A percentile compares a stretch with the other conserved stretches of the same genome.
Conservation (phyloP, 164 flowering plant species). For the Macadamia tetraphylla region DNA sequence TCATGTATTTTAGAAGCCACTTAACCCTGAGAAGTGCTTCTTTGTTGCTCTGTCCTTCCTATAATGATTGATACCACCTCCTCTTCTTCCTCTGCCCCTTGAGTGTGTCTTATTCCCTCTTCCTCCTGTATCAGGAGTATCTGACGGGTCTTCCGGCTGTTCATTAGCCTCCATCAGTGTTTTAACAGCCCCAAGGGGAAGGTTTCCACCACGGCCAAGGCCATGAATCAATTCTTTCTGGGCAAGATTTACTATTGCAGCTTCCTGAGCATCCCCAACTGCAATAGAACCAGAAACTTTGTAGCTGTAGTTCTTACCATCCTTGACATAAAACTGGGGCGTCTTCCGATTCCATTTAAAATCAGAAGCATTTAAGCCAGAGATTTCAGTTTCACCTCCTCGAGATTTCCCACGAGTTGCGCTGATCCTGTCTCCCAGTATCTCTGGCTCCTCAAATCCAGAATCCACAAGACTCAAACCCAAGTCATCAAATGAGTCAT, state of each 20-base stretch:
- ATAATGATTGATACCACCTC: conserved; percentile 40
- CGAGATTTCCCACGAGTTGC: conserved; percentile 27
- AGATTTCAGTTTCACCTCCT: conserved; percentile 25
- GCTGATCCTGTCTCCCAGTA: conserved; percentile 35
- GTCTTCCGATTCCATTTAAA: conserved; percentile 65
- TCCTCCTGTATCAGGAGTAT: conserved; percentile 22
- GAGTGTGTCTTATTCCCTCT: conserved; percentile 4
- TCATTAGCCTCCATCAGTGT: conserved; percentile 31
- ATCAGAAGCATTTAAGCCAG: conserved; percentile 21
- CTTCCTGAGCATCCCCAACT: conserved; percentile 63
- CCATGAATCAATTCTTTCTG: conserved; percentile 76
- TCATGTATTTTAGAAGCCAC: conserved; percentile 25
- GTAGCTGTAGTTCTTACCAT: conserved; percentile 96
- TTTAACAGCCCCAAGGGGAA: conserved; percentile 65
- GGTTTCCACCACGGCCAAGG: conserved; percentile 89
- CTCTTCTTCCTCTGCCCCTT: conserved; percentile 45
- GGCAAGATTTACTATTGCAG: conserved; percentile 48
- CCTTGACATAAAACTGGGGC: conserved; percentile 91
- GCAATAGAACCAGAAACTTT: conserved; percentile 84
- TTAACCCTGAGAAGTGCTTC: conserved; percentile 64
- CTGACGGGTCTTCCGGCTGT: conserved; percentile 30
- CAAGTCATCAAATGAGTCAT: conserved; percentile 93
- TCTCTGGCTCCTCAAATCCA: conserved; percentile 57
- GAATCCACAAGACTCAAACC: conserved; percentile 75
- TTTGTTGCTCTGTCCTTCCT: conserved; percentile 70